Evolutionary conservation across 768 basidiomycete genomes (phyloP), one percentile per base, ranked within the genome.

Genomic region (Tephrocybe sp.): DNA sequence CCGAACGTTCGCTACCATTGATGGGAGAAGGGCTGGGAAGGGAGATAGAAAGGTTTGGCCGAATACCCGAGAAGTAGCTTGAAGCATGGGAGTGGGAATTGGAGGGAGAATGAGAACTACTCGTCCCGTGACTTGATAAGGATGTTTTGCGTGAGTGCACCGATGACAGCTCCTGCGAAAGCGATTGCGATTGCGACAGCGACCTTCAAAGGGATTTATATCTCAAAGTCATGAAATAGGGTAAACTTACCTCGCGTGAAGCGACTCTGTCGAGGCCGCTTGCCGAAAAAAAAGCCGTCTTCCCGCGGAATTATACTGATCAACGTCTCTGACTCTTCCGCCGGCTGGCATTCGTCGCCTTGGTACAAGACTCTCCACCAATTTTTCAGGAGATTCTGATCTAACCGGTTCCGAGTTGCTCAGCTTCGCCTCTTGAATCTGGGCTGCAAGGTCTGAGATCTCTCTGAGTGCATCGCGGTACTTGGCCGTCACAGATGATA

Each of bases 91-190:
- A 69, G 52, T 82, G 78, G 9, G 87, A 86, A 52, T 77, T 77
- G 13, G 84, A 84, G n/a, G 81, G 71, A 13, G 78, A 79, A 60
- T 78, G 76, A 17, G 73, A 72, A 57, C 80, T 83, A 83, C 78
- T 80, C 54, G 84, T 85, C 61, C 78, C 81, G 68, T 85, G 79
- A 65, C 86, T 87, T 59, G 88, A 91, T 59, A 80, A 80, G 50
- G 90, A 92, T 62, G 78, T 74, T 74, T 87, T 87, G 80, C 88
- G 89, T 74, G 84, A 89, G 64, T 85, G 87, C 72, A 73, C 89
- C 76, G 86, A 92, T 60, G 85, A 92, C 58, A 92, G 81, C 80
- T 92, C 93, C 93, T 98, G 94, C 76, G 94, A 95, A 61, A 96
- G 85, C 78, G 94, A 96, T 76, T 86, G 83, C 68, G 93, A 94